Percentiles rank a stretch among this genome's conserved stretches.
Conservation (phyloP, 441 rosid genomes). For the Populus trichocarpa region DNA sequence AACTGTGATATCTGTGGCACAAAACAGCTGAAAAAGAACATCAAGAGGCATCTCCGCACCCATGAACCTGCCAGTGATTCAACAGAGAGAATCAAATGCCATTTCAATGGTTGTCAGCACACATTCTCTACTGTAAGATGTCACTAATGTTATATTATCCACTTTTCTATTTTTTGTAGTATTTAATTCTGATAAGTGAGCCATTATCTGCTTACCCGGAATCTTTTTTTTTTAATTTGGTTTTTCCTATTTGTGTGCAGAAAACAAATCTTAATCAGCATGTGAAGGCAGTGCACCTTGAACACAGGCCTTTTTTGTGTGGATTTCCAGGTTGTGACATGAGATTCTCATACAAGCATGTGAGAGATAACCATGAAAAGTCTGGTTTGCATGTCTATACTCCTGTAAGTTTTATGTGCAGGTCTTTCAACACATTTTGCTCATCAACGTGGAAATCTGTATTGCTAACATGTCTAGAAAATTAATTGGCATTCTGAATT, state of each 20-base stretch:
- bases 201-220: not conserved
- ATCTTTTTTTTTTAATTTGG: not conserved
- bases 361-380: conserved; percentile 78
- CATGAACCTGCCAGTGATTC: conserved; percentile 43
- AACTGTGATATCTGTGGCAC: conserved; percentile 64
- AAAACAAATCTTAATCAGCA: conserved; percentile 67
- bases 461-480: not conserved
- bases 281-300: conserved; percentile 62
- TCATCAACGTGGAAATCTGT: not conserved
- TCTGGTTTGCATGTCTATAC: conserved; percentile 51
- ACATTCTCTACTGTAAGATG: conserved; percentile 65
- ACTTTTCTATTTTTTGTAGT: not conserved
- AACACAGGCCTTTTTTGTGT: conserved; percentile 53
- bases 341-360: conserved; percentile 81
- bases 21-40: conserved; percentile 63
- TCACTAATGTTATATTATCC: conserved; percentile 8
- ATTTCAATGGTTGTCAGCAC: conserved; percentile 44
- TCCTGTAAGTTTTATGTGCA: conserved; percentile 40
- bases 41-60: conserved; percentile 61
- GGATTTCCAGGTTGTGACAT: conserved; percentile 59
- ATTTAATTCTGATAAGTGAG: not conserved
- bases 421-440: not conserved
- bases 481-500: not conserved
- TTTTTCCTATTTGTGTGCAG: conserved; percentile 29
- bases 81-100: conserved; percentile 47